Percentiles rank a stretch among this genome's conserved stretches.
Conservation (phyloP, 1,284 basidiomycete species). For the Naganishia sp. region DNA sequence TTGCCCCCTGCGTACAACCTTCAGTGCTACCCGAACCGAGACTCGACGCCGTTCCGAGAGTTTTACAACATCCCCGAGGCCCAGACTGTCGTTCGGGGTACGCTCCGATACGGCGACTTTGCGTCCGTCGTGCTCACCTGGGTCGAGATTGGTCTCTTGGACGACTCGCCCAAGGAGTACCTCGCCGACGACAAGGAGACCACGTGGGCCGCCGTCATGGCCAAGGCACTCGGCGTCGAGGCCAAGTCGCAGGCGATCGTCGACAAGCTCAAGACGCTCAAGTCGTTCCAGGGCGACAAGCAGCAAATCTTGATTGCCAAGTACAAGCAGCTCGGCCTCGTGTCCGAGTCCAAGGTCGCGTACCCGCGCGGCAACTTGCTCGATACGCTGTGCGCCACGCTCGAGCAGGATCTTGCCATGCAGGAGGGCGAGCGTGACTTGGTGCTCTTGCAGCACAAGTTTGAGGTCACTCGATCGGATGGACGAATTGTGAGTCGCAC, state of each 20-base stretch:
- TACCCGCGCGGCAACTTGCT: slow-evolving; percentile 76
- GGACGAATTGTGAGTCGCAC: slow-evolving; percentile 64
- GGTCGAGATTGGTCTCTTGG: slow-evolving; percentile 85
- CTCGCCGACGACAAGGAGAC: slow-evolving; percentile 61
- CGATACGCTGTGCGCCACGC: slow-evolving; percentile 87
- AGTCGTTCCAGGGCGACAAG: slow-evolving; percentile 68
- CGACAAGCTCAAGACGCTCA: slow-evolving; percentile 68
- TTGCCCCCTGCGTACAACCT: slow-evolving; percentile 89
- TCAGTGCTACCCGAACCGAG: slow-evolving; percentile 96
- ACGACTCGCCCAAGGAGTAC: slow-evolving; percentile 75
- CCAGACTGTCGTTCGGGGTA: slow-evolving; percentile 88
- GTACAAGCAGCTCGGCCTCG: slow-evolving; percentile 89
- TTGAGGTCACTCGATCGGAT: slow-evolving; percentile 81
- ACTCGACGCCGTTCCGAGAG: slow-evolving; percentile 83
- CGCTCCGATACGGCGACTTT: slow-evolving; percentile 62
- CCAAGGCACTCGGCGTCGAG: slow-evolving; percentile 74
- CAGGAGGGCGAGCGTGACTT: slow-evolving; percentile 88
- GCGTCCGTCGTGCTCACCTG: slow-evolving; percentile 91
- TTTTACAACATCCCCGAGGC: slow-evolving; percentile 91
- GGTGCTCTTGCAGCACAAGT: slow-evolving; percentile 98
- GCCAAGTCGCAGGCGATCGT: slow-evolving; percentile 63
- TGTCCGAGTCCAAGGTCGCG: slow-evolving; percentile 68
- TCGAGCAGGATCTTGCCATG: slow-evolving; percentile 92
- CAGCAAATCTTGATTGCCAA: slow-evolving; percentile 83
- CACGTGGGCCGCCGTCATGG: slow-evolving; percentile 80